Percentiles rank a stretch among this genome's conserved stretches.
phyloP scores from a whole-genome alignment of 805 yeast species.

The Danielia oregonensis region DNA sequence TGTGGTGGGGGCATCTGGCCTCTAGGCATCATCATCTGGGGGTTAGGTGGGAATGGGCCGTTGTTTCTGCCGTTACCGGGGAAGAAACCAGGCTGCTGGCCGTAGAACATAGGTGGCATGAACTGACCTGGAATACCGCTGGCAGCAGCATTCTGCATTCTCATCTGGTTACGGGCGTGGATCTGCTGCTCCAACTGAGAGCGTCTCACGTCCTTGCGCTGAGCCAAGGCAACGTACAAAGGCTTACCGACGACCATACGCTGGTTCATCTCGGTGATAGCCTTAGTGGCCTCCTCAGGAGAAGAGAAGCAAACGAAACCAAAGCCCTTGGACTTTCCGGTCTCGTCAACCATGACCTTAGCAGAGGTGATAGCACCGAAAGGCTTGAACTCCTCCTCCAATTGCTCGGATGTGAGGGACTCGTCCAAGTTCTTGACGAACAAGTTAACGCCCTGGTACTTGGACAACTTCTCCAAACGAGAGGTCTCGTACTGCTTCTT shows the following conservation, averaged over 20 bases:
- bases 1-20: conserved; percentile 65
- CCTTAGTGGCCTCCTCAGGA: conserved; percentile 99
- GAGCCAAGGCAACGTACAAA: conserved; percentile 96
- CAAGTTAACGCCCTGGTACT: conserved; percentile 96
- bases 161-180: conserved; percentile 96
- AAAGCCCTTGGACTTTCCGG: conserved; percentile 95
- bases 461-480: conserved; percentile 84
- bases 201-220: conserved; percentile 97
- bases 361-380: conserved; percentile 95
- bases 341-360: conserved; percentile 92
- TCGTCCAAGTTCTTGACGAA: conserved; percentile 97
- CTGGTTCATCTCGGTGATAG: conserved; percentile 97
- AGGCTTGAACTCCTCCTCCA: conserved; percentile 87
- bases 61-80: conserved; percentile 77
- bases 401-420: conserved; percentile 82
- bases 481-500: conserved; percentile 91
- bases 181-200: conserved; percentile 96
- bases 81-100: conserved; percentile 79
- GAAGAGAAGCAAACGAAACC: conserved; percentile 97
- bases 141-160: conserved; percentile 96
- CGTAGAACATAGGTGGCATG: conserved; percentile 82
- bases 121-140: conserved; percentile 82
- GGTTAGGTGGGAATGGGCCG: conserved; percentile 74
- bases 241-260: conserved; percentile 94
- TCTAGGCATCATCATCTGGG: conserved; percentile 72